Evolutionary conservation across 768 basidiomycete species (phyloP).

Genomic region (Rhodosporidiobolus sp.): DNA sequence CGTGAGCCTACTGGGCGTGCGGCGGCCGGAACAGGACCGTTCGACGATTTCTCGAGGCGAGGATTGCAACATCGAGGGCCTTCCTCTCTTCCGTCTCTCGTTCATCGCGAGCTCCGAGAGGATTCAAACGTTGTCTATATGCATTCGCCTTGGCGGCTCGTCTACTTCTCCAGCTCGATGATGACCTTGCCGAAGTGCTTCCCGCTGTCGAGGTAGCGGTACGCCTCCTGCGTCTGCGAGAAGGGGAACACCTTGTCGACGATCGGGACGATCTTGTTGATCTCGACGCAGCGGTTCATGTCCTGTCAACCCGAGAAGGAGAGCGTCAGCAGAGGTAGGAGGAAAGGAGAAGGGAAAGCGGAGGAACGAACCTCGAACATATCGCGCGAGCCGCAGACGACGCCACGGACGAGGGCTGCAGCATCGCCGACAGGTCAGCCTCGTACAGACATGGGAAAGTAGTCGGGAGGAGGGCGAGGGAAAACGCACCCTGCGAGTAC

Average conservation of each 20-base stretch:
- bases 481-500: slow-evolving; percentile 14
- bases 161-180: slow-evolving; percentile 51
- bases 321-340: no score
- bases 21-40: no score
- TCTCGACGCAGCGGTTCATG: slow-evolving; percentile 46
- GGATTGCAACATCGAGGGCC: no score
- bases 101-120: no score
- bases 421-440: not conserved
- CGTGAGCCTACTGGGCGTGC: no score
- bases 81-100: no score
- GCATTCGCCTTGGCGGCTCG: no score
- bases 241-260: slow-evolving; percentile 54
- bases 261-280: slow-evolving; percentile 24
- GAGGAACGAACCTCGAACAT: no score
- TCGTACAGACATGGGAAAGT: not conserved
- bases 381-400: slow-evolving; percentile 60
- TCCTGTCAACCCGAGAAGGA: no score
- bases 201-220: slow-evolving; percentile 57
- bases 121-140: no score
- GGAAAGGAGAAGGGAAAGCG: no score
- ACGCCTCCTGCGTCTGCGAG: slow-evolving; percentile 58
- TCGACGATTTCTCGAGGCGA: no score
- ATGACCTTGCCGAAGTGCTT: slow-evolving; percentile 64
- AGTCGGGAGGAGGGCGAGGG: not conserved
- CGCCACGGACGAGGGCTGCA: slow-evolving; percentile 52